Percentiles rank a stretch among this genome's conserved stretches.
phyloP scores from a whole-genome alignment of 176 grass and related monocot species.

The Aegilops sharonensis region DNA sequence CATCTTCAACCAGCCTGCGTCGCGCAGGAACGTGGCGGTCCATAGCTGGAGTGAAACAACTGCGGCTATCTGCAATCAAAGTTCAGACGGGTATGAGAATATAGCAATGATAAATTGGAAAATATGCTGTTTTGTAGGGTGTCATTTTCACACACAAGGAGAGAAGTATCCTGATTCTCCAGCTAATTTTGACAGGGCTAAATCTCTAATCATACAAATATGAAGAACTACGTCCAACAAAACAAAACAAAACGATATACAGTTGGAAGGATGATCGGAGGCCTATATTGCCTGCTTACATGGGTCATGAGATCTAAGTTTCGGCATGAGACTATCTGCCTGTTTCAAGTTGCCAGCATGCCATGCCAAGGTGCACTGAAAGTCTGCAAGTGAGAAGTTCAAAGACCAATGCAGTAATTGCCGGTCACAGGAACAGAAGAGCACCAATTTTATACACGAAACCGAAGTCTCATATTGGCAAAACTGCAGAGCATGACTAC shows the following conservation, averaged over 20 bases:
- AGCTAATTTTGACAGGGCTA: not conserved
- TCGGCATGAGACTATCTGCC: not conserved
- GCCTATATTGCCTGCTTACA: not conserved
- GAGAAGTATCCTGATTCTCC: not conserved
- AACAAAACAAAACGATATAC: not conserved
- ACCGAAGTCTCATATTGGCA: not conserved
- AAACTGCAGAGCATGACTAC: not conserved
- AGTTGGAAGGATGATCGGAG: too few relatives aligned
- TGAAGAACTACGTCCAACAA: not conserved
- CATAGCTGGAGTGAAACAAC: constrained; percentile 81
- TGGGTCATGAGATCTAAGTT: not conserved
- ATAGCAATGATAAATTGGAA: not conserved
- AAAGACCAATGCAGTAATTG: not conserved
- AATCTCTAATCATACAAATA: not conserved
- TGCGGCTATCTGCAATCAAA: constrained; percentile 54
- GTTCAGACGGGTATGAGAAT: constrained; percentile 22
- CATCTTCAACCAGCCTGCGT: constrained; percentile 77
- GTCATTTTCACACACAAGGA: not conserved
- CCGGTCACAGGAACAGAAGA: not conserved
- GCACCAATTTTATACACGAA: not conserved
- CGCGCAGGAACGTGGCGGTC: constrained; percentile 54
- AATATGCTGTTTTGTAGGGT: not conserved
- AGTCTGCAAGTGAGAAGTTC: not conserved
- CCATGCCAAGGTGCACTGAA: not conserved
- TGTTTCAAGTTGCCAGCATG: not conserved